Percentiles rank a stretch among this genome's conserved stretches.
These are phyloP conservation scores for Tetratostichococcus sp. DNA, from an alignment of 139 green algal genomes.

Conservation along the genomic window DNA sequence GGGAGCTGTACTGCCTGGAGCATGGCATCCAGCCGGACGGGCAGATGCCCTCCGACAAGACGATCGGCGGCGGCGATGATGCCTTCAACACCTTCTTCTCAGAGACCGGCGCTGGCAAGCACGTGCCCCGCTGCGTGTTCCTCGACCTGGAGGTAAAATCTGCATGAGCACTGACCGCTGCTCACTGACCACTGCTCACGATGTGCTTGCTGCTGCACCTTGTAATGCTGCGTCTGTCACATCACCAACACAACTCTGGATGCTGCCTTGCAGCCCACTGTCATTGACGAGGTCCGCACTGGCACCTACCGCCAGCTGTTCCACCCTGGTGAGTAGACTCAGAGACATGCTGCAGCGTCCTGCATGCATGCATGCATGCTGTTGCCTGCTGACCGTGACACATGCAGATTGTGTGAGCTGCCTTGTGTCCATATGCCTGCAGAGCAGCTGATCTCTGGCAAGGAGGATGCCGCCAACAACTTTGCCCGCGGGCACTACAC, in stretches of 20 bases:
- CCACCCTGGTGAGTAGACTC: slow-evolving; percentile 57
- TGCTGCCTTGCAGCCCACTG: slow-evolving; percentile 65
- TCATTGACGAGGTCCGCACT: slow-evolving; percentile 94
- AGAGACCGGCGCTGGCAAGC: slow-evolving; percentile 93
- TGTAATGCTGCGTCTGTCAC: too few relatives aligned
- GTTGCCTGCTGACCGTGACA: too few relatives aligned
- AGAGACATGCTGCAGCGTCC: too few relatives aligned
- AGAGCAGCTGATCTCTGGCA: slow-evolving; percentile 96
- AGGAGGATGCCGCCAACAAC: slow-evolving; percentile 90
- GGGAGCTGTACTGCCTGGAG: slow-evolving; percentile 97
- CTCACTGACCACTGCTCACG: too few relatives aligned
- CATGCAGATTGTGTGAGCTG: too few relatives aligned
- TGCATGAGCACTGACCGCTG: not conserved
- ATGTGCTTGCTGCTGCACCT: too few relatives aligned
- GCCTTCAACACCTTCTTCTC: slow-evolving; percentile 98
- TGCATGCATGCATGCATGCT: not conserved
- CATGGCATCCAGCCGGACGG: slow-evolving; percentile 94
- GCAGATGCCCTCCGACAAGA: slow-evolving; percentile 95
- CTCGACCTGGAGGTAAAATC: slow-evolving; percentile 86
- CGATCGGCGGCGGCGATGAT: slow-evolving; percentile 79
- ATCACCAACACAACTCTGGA: too few relatives aligned
- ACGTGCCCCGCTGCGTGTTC: slow-evolving; percentile 90
- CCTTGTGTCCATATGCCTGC: not conserved
- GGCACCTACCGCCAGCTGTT: slow-evolving; percentile 97
- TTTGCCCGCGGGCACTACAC: slow-evolving; percentile 89